Evolutionary conservation across 371 early-diverging fungal genomes (phyloP), one percentile per base, ranked within the genome.

Genomic region (Thermomucor indicae-seudaticae): DNA sequence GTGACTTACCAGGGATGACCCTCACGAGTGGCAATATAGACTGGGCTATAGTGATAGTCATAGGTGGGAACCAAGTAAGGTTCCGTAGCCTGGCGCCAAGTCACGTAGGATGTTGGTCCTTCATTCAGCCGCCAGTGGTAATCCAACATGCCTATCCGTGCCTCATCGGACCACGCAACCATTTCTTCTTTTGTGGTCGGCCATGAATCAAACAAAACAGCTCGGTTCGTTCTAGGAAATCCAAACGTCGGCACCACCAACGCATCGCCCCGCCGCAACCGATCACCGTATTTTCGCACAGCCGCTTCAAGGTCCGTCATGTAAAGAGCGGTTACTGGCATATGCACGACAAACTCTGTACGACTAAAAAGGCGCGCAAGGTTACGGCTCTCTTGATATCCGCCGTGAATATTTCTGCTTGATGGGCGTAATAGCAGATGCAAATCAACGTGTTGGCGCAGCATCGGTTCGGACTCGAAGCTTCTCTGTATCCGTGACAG

Each of bases 291-390:
- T 4, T 57, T 32, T 20, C 52, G 38, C 7, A 58, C 53, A 12
- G 63, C 44, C 14, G 43, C 35, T 1, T 41, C 32, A 6, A 66
- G 22, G 37, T 63, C 46, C 6, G 67, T 54, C 45, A 66, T 38
- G 56, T 63, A 59, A 6, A 64, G 19, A 0, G 55, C 53, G 2
- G 62, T 53, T 6, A 65, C 60, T 4, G 76, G 79, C 27, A 78
- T 41, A 25, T 70, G 52, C 16, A 72, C 61, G 1, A 79, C 62
- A 53, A 62, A 74, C 14, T 75, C 70, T 10, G 78, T 64, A 16
- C 79, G 71, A 49, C 77, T 72, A 43, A 81, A 81, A 24, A 81
- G 63, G n/a, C 81, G 67, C n/a, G 78, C 78, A 22, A 80, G 12
- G 46, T 80, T 80, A 10, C 78, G 65, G 14, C 72, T 71, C 10